Conservation (phyloP, 306 rosid species). For the Hippophae rhamnoides region DNA sequence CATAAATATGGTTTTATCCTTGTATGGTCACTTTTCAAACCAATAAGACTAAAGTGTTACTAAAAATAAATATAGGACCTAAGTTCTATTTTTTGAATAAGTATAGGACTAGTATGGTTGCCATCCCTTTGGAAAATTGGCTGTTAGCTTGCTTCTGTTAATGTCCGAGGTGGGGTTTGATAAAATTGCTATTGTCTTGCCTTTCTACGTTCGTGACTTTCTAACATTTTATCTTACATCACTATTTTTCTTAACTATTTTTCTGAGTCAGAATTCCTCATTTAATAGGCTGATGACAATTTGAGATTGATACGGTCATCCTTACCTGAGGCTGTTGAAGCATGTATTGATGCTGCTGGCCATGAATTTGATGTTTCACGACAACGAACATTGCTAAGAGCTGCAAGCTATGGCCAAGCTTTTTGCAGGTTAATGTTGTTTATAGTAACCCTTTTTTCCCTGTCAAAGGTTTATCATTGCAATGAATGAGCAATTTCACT, state of each 20-base stretch:
- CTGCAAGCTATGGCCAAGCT: conserved; percentile 97
- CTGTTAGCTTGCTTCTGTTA: no score
- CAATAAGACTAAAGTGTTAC: no score
- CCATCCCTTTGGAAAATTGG: no score
- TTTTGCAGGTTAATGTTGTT: conserved; percentile 72
- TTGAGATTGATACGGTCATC: conserved; percentile 78
- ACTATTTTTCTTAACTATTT: not conserved
- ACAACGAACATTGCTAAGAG: conserved; percentile 75
- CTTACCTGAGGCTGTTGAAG: conserved; percentile 94
- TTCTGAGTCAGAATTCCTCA: conserved; percentile 4
- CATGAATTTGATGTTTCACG: conserved; percentile 86
- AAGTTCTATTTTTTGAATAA: no score
- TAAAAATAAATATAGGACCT: no score
- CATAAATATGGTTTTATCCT: no score
- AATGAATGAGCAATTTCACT: not conserved
- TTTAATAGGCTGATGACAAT: conserved; percentile 92
- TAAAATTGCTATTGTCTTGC: no score
- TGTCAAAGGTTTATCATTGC: not conserved
- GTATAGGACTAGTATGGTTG: no score
- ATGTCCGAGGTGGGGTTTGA: no score
- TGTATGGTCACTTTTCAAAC: no score
- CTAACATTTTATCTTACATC: no score
- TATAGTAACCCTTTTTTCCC: conserved; percentile 9
- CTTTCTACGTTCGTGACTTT: no score
- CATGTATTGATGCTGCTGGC: conserved; percentile 89